Evolutionary conservation across 2,329 filamentous ascomycete species (phyloP), one percentile per base, ranked within the genome.

Genomic region (Podosphaera fusca): DNA sequence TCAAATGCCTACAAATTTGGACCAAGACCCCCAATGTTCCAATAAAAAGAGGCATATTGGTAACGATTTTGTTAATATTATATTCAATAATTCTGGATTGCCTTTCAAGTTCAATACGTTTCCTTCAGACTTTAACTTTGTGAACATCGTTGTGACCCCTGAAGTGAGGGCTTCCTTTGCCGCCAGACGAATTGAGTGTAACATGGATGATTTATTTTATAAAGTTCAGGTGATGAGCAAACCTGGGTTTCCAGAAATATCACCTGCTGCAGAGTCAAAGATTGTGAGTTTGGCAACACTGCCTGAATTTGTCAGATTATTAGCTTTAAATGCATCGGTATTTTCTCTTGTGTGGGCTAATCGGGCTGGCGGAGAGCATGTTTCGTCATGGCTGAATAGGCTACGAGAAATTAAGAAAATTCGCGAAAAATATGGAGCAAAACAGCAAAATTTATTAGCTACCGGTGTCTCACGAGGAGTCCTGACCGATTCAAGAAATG

Each of bases 61-160:
- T 58, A 98, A 98, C 66, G 92, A 96, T 69, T 94, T 87, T 68
- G 92, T 98, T 67, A 96, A 95, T 67, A 94, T 98, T 63, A 84
- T 98, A 58, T 98, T 94, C 75, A 98, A 98, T 68, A 87, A 94
- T 65, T 95, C 89, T 1, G 90, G 92, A n/a, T 69, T 82, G 53
- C 84, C 85, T 0, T 96, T 95, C 72, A 77, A 79, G 56, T 94
- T 95, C 67, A 80, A 95, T 67, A 95, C 87, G 0, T 94, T 98
- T 64, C 87, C 87, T 0, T 94, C 88, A 0, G 85, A 90, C 58
- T 95, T 98, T 74, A 96, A 95, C 67, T 95, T 86, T 66, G 88
- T 98, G 67, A 88, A 95, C 67, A 96, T 98, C 64, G 84, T 96
- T 63, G 90, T 98, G 65, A 87, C 86, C 1, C 92, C 92, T 0